These are phyloP conservation scores for Sisymbrium irio DNA, from an alignment of 345 rosid genomes.

Conservation along the genomic window DNA sequence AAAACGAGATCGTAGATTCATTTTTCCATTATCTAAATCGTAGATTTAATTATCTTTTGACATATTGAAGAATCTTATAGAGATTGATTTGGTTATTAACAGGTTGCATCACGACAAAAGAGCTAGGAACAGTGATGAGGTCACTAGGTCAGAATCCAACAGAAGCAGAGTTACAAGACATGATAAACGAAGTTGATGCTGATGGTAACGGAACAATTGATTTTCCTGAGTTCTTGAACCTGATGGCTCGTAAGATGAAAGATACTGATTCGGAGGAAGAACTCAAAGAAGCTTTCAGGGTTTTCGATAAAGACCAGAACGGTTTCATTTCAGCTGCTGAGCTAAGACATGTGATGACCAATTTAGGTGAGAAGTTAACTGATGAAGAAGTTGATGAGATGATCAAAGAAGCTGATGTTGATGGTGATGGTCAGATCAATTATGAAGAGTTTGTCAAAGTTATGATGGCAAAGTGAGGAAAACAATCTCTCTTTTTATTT, in stretches of 20 bases:
- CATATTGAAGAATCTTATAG: background rate
- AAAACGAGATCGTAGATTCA: background rate
- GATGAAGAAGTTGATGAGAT: constrained; percentile 54
- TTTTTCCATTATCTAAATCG: background rate
- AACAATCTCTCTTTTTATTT: background rate
- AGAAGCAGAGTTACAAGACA: constrained; percentile 40
- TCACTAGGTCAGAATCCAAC: constrained; percentile 40
- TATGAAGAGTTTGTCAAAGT: constrained; percentile 42
- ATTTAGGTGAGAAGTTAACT: constrained; percentile 50
- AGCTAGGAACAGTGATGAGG: constrained; percentile 43
- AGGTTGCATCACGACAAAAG: constrained; percentile 43
- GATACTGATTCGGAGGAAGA: constrained; percentile 48
- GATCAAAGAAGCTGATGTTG: constrained; percentile 40
- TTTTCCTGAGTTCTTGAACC: constrained; percentile 54
- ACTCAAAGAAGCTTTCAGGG: constrained; percentile 39
- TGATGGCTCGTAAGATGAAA: constrained; percentile 56
- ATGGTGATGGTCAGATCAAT: constrained; percentile 43
- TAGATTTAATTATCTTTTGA: background rate
- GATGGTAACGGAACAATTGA: constrained; percentile 58
- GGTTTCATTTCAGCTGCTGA: constrained; percentile 45
- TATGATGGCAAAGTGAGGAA: constrained; percentile 44
- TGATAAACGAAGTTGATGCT: constrained; percentile 52
- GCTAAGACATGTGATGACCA: constrained; percentile 55
- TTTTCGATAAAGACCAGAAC: constrained; percentile 39
- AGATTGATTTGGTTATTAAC: background rate